Conservation (phyloP, 495 filamentous ascomycete species). For the Penicillium ochrochloron region DNA sequence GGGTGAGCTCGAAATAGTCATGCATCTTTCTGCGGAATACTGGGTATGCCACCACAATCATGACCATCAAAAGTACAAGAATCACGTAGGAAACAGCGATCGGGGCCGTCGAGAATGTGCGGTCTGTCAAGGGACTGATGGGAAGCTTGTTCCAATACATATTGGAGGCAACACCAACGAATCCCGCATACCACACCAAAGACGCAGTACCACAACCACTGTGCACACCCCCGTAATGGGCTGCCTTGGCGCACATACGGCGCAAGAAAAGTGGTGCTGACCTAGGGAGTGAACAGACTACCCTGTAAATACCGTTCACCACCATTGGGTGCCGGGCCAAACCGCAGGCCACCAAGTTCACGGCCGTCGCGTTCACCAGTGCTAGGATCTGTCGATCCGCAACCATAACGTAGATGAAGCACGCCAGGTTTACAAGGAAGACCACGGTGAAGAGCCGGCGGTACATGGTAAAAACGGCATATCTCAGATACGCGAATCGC, state of each 20-base stretch:
- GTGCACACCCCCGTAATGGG: constrained; percentile 72
- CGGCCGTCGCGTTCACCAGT: constrained; percentile 43
- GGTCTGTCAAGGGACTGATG: constrained; percentile 20
- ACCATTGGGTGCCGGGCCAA: constrained; percentile 70
- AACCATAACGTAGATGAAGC: constrained; percentile 40
- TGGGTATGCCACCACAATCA: constrained; percentile 51
- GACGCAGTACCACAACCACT: constrained; percentile 65
- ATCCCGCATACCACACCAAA: constrained; percentile 66
- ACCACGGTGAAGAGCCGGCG: constrained; percentile 50
- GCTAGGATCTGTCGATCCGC: constrained; percentile 24
- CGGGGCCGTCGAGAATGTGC: constrained; percentile 24
- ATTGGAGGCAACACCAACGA: constrained; percentile 47
- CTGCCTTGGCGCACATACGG: constrained; percentile 65
- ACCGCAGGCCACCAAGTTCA: constrained; percentile 47
- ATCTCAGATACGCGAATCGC: constrained; percentile 27
- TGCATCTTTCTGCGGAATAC: constrained; percentile 57
- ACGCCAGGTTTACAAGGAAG: constrained; percentile 48
- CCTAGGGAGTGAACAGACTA: constrained; percentile 57
- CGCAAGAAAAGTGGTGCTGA: constrained; percentile 62
- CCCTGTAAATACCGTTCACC: constrained; percentile 65
- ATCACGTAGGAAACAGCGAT: constrained; percentile 28
- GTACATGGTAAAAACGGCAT: constrained; percentile 41
- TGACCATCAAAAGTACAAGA: constrained; percentile 34
- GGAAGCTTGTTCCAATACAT: constrained; percentile 30
- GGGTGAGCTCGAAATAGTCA: constrained; percentile 69